Conservation (phyloP, 2,329 filamentous ascomycete genomes). For the Penicillium sp. region DNA sequence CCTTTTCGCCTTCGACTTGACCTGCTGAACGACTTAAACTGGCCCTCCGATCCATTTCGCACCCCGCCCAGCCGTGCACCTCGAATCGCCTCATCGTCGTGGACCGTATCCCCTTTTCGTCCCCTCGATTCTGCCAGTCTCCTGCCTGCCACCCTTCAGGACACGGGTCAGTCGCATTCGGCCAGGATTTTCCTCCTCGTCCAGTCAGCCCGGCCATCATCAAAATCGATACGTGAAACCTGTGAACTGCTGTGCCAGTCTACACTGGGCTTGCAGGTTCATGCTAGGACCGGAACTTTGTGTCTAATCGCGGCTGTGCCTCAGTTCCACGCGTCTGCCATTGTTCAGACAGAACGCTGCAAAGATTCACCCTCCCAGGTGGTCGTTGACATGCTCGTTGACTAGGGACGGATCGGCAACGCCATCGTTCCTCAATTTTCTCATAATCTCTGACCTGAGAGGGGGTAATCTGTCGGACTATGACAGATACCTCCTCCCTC, state of each 20-base stretch:
- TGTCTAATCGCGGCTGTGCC: not conserved
- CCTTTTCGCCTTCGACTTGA: conserved; percentile 16
- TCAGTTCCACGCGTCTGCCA: conserved; percentile 16
- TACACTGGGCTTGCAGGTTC: not conserved
- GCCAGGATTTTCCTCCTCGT: conserved; percentile 13
- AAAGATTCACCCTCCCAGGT: conserved; percentile 3
- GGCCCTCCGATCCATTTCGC: conserved; percentile 14
- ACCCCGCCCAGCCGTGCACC: not conserved
- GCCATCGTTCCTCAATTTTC: conserved; percentile 13
- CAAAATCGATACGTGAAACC: not conserved
- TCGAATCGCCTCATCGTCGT: conserved; percentile 14
- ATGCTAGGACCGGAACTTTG: not conserved
- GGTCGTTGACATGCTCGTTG: conserved; percentile 23
- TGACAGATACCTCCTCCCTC: conserved; percentile 55
- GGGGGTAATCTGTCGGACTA: conserved; percentile 54
- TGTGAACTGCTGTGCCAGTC: not conserved
- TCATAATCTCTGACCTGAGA: conserved; percentile 34
- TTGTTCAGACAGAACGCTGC: conserved; percentile 8
- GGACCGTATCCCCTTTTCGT: not conserved
- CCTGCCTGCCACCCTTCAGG: conserved; percentile 16
- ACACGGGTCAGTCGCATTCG: conserved; percentile 18
- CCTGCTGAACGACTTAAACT: not conserved
- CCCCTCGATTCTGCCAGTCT: conserved; percentile 5
- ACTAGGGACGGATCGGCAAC: conserved; percentile 19
- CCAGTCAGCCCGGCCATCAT: not conserved